Base-by-base conservation (phyloP, 805 yeast species). In the Starmerella tilneyi region DNA sequence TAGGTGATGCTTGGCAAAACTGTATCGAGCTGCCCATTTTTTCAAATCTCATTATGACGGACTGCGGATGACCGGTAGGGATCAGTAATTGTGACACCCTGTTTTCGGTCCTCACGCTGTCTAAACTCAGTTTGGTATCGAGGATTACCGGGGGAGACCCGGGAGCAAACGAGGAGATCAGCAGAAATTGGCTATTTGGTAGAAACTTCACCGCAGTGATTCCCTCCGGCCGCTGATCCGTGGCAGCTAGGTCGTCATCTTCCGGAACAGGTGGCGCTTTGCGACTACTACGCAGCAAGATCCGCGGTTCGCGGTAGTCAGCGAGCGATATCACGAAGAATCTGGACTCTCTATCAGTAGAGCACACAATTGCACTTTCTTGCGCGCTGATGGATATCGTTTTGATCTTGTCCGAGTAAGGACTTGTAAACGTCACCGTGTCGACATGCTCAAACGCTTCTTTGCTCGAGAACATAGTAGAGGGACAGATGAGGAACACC, bases 11-110 rank as follows among this genome's bases (percentile, higher is more conserved):
- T 19, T 79, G 78, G 46, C 80, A 75, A 36, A 71, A 69, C 59
- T 88, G 94, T 46, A 86, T 81, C 5, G 76, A 69, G 2, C 82
- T 74, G 0, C 97, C 96, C 13, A 88, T 73, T 56, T 88, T 94
- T 45, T 81, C 83, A 13, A 86, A 66, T 52, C 79, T 73, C 58
- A 79, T 63, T 5, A 78, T 57, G 60, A 81, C 61, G 26, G 74
- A 68, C 0, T 86, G 85, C 44, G 76, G 78, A 24, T 76, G 69
- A 2, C 68, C 61, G 31, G 59, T 48, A 1, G 61, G 52, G 4
- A 52, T 43, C 4, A 54, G 49, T 9, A 53, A 41, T 3, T 59
- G 48, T 2, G 23, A 15, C 12, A 13, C 17, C 3, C 29, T 36
- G 15, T 31, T 31, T 4, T 22, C 22, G 3, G 42, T 21, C 20